Conservation (phyloP, 108 stramenopile genomes). For the Discostella pseudostelligera region DNA sequence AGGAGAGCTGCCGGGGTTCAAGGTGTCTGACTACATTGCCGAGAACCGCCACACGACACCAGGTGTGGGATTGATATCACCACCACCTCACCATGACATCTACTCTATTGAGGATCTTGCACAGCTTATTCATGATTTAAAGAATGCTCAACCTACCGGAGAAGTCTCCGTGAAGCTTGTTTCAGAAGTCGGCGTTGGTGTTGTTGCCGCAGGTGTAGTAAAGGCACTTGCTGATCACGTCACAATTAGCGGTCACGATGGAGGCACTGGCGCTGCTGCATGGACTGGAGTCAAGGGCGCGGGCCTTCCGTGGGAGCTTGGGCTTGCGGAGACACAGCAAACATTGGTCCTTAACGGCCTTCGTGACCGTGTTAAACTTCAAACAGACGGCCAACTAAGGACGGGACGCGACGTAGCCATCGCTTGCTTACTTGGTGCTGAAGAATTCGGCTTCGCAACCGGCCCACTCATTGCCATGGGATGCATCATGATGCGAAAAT, state of each 20-base stretch:
- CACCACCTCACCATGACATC: slow-evolving; percentile 97
- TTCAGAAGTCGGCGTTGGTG: slow-evolving; percentile 97
- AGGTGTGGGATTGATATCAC: slow-evolving; percentile 94
- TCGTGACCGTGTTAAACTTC: slow-evolving; percentile 88
- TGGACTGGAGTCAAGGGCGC: slow-evolving; percentile 94
- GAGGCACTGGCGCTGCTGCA: slow-evolving; percentile 95
- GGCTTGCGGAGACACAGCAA: slow-evolving; percentile 95
- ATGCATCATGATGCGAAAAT: slow-evolving; percentile 97
- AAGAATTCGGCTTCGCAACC: slow-evolving; percentile 94
- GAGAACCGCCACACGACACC: slow-evolving; percentile 90
- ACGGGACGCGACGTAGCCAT: slow-evolving; percentile 94
- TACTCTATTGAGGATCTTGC: slow-evolving; percentile 97
- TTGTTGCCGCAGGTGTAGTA: slow-evolving; percentile 94
- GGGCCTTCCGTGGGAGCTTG: slow-evolving; percentile 95
- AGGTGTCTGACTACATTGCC: slow-evolving; percentile 94
- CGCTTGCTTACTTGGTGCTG: slow-evolving; percentile 89
- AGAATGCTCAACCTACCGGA: slow-evolving; percentile 91
- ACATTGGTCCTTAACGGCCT: slow-evolving; percentile 91
- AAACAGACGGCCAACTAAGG: slow-evolving; percentile 95
- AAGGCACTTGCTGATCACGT: slow-evolving; percentile 96
- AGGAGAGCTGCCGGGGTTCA: slow-evolving; percentile 94
- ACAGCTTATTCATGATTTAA: slow-evolving; percentile 95
- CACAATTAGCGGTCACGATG: slow-evolving; percentile 91
- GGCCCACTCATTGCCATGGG: slow-evolving; percentile 94
- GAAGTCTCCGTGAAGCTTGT: slow-evolving; percentile 98